Base-by-base conservation (phyloP, 108 stramenopile genomes). In the Cyclotella baltica region DNA sequence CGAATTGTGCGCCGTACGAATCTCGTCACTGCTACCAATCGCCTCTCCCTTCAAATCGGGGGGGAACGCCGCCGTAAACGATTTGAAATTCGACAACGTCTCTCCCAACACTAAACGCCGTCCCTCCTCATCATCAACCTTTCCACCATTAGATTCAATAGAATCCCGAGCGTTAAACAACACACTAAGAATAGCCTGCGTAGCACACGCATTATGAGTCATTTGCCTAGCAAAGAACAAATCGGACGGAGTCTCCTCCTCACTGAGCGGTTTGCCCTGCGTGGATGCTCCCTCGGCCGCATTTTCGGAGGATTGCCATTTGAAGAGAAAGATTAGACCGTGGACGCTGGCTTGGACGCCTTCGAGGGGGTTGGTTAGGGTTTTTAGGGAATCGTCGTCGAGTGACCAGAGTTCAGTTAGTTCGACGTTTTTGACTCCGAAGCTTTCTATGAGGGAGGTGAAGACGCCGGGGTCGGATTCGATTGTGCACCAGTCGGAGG, bases 301-400 rank as follows among this genome's bases (percentile, higher is more conserved):
- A 43, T 43, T 43, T 3, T 38, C n/a, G 0, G 56, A 35, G 19
- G 52, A 56, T 68, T 81, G 80, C 94, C 94, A 98, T 80, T 96
- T 96, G 89, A 98, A 97, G 29, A 98, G 78, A 76, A 98, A 97
- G 36, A 98, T 90, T 10, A 98, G 79, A 50, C 96, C 97, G 74
- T 93, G 93, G 6, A 96, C 85, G n/a, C 86, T 68, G 23, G 56
- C 74, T 20, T 74, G 37, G 4, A 74, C 62, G 18, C 73, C 80
- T 10, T 83, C 80, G 36, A 76, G 69, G 16, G 77, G 73, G 18
- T 50, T 38, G 9, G 66, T 53, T 38, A 90, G 65, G 5, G 51
- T 23, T 15, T 37, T 25, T 20, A 94, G 73, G 22, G 83, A 70
- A 18, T 85, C 92, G 58, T 94, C 92, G 70, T 93, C 95, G 69